Evolutionary conservation across 2,329 filamentous ascomycete genomes (phyloP).

Genomic region (Sphaerulina vaccinii): DNA sequence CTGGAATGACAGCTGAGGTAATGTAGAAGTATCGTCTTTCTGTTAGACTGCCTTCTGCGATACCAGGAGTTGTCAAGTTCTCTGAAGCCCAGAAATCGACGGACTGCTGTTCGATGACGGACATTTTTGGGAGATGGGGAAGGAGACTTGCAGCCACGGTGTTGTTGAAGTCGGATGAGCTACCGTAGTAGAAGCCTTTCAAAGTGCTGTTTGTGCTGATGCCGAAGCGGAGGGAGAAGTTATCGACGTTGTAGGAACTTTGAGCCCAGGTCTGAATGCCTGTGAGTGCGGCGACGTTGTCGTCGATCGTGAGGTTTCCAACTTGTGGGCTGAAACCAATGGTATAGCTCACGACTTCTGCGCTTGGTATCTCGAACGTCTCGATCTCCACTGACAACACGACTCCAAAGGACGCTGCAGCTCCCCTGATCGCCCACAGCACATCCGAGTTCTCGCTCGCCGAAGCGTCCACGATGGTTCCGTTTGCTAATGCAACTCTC

Average conservation of each 20-base stretch:
- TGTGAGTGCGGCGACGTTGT: not conserved
- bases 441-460: slow-evolving; percentile 24
- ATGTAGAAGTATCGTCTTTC: not conserved
- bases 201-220: not conserved
- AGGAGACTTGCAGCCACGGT: not conserved
- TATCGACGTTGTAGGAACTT: not conserved
- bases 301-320: not conserved
- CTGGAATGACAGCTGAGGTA: not conserved
- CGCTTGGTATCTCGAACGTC: slow-evolving; percentile 1
- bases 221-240: not conserved
- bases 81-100: not conserved
- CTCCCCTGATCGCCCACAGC: slow-evolving; percentile 28
- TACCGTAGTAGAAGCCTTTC: not conserved
- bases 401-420: slow-evolving; percentile 27
- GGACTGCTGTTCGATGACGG: not conserved
- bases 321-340: not conserved
- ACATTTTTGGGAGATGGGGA: not conserved
- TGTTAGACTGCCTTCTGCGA: not conserved
- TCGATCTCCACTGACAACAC: slow-evolving; percentile 24
- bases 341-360: not conserved
- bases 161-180: not conserved
- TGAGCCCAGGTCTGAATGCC: not conserved
- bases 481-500: slow-evolving; percentile 42
- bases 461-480: slow-evolving; percentile 40
- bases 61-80: not conserved